Evolutionary conservation across 768 basidiomycete species (phyloP), one percentile per base, ranked within the genome.

Genomic region (Termitomyces sp.): DNA sequence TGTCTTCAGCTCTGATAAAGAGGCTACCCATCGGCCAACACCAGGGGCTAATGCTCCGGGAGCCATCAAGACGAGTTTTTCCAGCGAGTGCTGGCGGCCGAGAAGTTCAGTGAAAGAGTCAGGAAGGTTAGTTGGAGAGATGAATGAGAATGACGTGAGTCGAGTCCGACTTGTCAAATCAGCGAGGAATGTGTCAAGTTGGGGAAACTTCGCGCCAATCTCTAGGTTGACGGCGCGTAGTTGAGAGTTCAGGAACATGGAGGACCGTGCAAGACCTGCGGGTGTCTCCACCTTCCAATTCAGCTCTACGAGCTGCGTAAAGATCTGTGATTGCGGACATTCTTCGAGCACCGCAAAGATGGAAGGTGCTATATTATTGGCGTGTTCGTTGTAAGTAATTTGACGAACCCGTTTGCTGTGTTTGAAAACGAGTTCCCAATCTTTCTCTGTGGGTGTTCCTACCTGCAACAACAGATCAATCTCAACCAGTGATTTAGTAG

Each of bases 11-110:
- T 75, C 67, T 43, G 85, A 84, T 9, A 90, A 75, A 28, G 78
- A 80, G 24, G 87, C 80, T n/a, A 80, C 72, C 89, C 88, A 90
- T 60, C 81, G 80, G 30, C 90, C 90, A n/a, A 90, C 78, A 43
- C 75, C 76, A n/a, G 88, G 71, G 0, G 84, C 78, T 40, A 91
- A 70, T 28, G 87, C 86, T n/a, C 87, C 88, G 0, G 90, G 89
- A 33, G 88, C 90, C 46, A 86, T 81, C 43, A 92, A 76, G 35
- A 78, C 70, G 14, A 92, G 68, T 64, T 77, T 85, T 68, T 88
- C 85, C 43, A 91, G 71, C 3, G 68, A 72, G 58, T 78, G 73
- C 68, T 90, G 87, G 44, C 78, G 76, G 45, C 75, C 73, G 42
- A 91, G 72, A 55, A 88, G 77, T 57, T 86, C 83, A 40, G 86